Base-by-base conservation (phyloP, 2,329 filamentous ascomycete species). In the Emericellopsis cladophorae region DNA sequence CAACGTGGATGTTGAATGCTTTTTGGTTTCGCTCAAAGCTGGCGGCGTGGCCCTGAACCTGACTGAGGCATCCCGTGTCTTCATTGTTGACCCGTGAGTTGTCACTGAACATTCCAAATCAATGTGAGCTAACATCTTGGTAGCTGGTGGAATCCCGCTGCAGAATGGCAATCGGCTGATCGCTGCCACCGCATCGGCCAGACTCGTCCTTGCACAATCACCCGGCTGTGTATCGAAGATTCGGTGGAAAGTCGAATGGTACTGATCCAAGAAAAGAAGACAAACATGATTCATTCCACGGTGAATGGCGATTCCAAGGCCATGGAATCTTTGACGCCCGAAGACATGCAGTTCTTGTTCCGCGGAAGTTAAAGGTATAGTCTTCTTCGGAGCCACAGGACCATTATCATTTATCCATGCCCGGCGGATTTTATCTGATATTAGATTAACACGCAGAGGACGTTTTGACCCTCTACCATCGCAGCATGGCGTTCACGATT, bases 61-160 rank as follows among this genome's bases (percentile, higher is more conserved):
- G 45, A 96, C 90, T 0, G 92, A 98, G 60, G 92, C 92, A 1
- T 94, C 86, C 2, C 74, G 86, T 38, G 92, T 98, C 9, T 96
- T 95, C 60, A 95, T 96, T 45, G 80, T 96, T 44, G 92, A 98
- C 54, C 92, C 92, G 70, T 89, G 76, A 74, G 84, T n/a, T n/a
- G n/a, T n/a, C n/a, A n/a, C n/a, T n/a, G n/a, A n/a, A n/a, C n/a
- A n/a, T n/a, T n/a, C n/a, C n/a, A n/a, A n/a, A n/a, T n/a, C n/a
- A n/a, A n/a, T n/a, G n/a, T n/a, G n/a, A n/a, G 12, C 26, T 29
- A 29, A 29, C 15, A 5, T 22, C 44, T 26, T 46, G 31, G n/a
- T 49, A 88, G 84, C 50, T 96, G 92, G 92, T 98, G 92, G 92
- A 96, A 96, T 51, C 92, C 92, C n/a, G 89, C 89, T n/a, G 90